Conservation (phyloP, 1,284 basidiomycete genomes). For the Sphagnurus paluster region DNA sequence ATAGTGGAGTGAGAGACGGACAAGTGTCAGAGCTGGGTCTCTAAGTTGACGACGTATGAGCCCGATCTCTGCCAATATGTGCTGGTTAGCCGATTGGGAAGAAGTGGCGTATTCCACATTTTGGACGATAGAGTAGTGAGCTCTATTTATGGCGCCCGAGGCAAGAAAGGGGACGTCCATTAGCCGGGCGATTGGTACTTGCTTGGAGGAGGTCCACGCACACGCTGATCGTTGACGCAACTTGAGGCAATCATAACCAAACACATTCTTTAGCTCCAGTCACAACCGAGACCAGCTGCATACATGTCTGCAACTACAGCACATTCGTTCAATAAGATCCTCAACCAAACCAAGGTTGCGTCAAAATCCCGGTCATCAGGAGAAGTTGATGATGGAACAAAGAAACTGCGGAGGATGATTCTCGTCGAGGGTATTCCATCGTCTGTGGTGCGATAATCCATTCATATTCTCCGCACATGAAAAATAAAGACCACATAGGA, state of each 20-base stretch:
- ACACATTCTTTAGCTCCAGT: background rate
- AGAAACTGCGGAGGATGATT: conserved; percentile 81
- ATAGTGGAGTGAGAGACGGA: conserved; percentile 34
- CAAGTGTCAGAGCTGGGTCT: conserved; percentile 47
- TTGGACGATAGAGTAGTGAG: conserved; percentile 71
- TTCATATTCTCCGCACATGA: conserved; percentile 10
- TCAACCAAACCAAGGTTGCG: conserved; percentile 64
- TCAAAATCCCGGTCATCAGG: conserved; percentile 63
- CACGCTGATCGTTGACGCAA: background rate
- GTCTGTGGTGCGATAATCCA: conserved; percentile 39
- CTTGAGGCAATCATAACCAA: conserved; percentile 2
- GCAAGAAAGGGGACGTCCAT: conserved; percentile 77
- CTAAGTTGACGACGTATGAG: conserved; percentile 51
- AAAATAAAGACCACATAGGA: conserved; percentile 48
- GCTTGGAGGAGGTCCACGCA: background rate
- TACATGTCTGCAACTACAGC: conserved; percentile 41
- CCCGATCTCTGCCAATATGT: conserved; percentile 57
- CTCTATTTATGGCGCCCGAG: conserved; percentile 71
- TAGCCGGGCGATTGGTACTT: background rate
- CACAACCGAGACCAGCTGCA: no score
- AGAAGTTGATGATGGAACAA: conserved; percentile 78
- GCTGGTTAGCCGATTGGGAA: conserved; percentile 54
- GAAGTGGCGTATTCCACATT: conserved; percentile 63
- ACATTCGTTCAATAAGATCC: conserved; percentile 76
- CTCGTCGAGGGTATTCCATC: conserved; percentile 88